Base-by-base conservation (phyloP, 768 basidiomycete species). In the Rhodotorula paludigena region DNA sequence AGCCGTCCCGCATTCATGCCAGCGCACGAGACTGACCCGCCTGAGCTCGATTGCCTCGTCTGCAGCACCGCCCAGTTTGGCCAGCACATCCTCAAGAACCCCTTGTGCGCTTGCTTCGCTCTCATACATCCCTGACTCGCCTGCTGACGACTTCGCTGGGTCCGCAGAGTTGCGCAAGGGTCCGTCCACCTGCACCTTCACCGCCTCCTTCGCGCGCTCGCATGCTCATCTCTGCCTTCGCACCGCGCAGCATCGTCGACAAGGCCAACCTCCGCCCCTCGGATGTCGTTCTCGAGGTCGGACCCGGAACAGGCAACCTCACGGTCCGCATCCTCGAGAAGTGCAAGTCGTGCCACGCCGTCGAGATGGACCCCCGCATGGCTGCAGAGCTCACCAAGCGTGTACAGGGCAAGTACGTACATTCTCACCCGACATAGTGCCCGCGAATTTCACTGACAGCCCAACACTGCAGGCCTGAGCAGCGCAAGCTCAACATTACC, bases 311-410 rank as follows among this genome's bases (percentile, higher is more conserved):
- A 14, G 94, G 96, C 72, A 98, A 99, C 78, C 79, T 98, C 76
- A 97, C 96, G 0, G 87, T 96, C 28, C 83, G 89, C 75, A 99
- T 98, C 64, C 80, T 99, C 33, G 90, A 94, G 75, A 88, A 92
- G 78, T 89, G 89, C 61, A 92, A 92, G 77, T 88, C 89, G 80
- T 88, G 90, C 35, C 90, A 89, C 0, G 94, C 93, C 2, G 86
- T 98, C 32, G 96, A 99, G 80, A 90, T 92, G 88, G 96, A 98
- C 77, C 96, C 96, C 72, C 86, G 96, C 23, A 97, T 98, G 94
- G 94, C 96, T 21, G 92, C 93, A 25, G 96, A 98, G 78, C 84
- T 98, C 57, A 88, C 89, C 49, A 99, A 99, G 78, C 86, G 96
- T 56, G 92, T 98, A 15, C 89, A 97, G 83, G 96, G 94, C 81